Percentiles rank a stretch among this genome's conserved stretches.
Conservation (phyloP, 768 basidiomycete genomes). For the Amanita inopinata region DNA sequence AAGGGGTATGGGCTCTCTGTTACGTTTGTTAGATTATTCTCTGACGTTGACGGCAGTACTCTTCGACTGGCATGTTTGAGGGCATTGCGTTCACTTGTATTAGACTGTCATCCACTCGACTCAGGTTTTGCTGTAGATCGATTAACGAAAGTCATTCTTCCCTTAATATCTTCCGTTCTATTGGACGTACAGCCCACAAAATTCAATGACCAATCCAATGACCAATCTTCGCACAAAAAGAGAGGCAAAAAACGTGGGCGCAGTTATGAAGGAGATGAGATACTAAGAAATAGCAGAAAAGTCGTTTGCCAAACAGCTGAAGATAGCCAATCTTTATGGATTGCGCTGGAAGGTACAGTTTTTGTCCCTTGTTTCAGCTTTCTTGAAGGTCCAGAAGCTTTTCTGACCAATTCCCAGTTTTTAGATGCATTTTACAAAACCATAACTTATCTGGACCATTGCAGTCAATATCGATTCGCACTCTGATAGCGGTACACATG, state of each 20-base stretch:
- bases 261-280: conserved; percentile 67
- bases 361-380: conserved; percentile 14
- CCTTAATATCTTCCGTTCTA: conserved; percentile 38
- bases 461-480: conserved; percentile 48
- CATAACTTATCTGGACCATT: conserved; percentile 40
- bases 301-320: conserved; percentile 38
- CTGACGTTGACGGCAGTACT: conserved; percentile 17
- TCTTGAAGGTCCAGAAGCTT: neutral
- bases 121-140: conserved; percentile 42
- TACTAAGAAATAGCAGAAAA: conserved; percentile 42
- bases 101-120: conserved; percentile 33
- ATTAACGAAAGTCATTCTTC: conserved; percentile 43
- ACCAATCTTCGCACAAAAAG: conserved; percentile 24
- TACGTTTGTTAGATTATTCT: neutral
- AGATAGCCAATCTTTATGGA: conserved; percentile 44
- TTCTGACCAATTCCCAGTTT: conserved; percentile 29
- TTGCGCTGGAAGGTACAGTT: conserved; percentile 56
- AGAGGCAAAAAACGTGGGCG: conserved; percentile 62
- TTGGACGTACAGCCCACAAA: no score
- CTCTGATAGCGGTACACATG: conserved; percentile 49
- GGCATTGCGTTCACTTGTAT: conserved; percentile 33
- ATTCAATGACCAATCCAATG: no score
- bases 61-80: conserved; percentile 36
- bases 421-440: conserved; percentile 38
- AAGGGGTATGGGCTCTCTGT: conserved; percentile 33